Conservation (phyloP, 192 early-diverging fungal species). For the Mortierella claussenii region DNA sequence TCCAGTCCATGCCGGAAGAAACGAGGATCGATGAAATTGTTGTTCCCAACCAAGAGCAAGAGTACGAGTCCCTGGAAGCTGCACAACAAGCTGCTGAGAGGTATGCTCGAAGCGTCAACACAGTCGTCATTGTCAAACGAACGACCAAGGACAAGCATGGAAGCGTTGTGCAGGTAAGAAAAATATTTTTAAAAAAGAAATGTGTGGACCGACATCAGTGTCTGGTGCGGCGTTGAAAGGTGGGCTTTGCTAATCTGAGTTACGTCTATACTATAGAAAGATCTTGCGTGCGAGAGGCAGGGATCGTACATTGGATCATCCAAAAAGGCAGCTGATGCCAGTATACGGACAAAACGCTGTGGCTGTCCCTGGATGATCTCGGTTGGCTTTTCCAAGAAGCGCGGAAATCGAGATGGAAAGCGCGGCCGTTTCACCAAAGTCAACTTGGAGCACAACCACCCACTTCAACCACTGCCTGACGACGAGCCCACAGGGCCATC, state of each 20-base stretch:
- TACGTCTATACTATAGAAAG: conserved; percentile 23
- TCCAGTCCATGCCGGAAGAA: background rate
- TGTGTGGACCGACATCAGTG: too few relatives aligned
- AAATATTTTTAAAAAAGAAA: too few relatives aligned
- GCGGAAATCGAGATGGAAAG: conserved; percentile 46
- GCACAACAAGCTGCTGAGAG: conserved; percentile 37
- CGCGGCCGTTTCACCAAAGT: conserved; percentile 48
- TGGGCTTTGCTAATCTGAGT: background rate
- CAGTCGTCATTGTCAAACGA: conserved; percentile 45
- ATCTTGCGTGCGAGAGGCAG: conserved; percentile 50
- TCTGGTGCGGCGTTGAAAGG: too few relatives aligned
- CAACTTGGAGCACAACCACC: conserved; percentile 38
- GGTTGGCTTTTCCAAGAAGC: conserved; percentile 51
- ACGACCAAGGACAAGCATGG: conserved; percentile 49
- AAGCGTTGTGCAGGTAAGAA: conserved; percentile 41
- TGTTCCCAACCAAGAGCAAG: conserved; percentile 27
- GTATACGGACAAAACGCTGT: conserved; percentile 40
- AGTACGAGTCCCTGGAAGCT: conserved; percentile 29
- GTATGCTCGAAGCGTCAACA: conserved; percentile 35
- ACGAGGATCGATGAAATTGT: conserved; percentile 4
- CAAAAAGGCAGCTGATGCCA: conserved; percentile 20
- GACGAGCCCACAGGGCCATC: conserved; percentile 1
- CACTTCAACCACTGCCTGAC: conserved; percentile 24
- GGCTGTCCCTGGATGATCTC: conserved; percentile 55
- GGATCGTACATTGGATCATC: conserved; percentile 30